These are phyloP conservation scores for Gossypium sturtianum DNA, from an alignment of 345 rosid species.

Conservation along the genomic window DNA sequence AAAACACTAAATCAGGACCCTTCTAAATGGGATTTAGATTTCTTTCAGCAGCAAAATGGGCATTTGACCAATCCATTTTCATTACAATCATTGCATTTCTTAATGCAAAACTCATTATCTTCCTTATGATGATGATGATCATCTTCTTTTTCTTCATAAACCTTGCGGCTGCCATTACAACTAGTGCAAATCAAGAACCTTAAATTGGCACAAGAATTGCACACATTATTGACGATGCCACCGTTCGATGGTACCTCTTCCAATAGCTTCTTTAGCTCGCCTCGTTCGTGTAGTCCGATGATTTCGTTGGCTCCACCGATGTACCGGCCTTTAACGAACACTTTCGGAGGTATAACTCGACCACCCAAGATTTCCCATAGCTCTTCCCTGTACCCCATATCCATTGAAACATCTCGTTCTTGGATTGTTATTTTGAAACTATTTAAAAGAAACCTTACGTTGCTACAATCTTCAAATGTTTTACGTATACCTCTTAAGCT, in stretches of 20 bases:
- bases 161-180: conserved; percentile 64
- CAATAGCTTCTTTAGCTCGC: conserved; percentile 69
- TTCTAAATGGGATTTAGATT: background rate
- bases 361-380: conserved; percentile 54
- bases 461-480: conserved; percentile 71
- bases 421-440: conserved; percentile 44
- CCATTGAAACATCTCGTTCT: conserved; percentile 79
- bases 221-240: conserved; percentile 14
- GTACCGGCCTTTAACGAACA: conserved; percentile 69
- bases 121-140: conserved; percentile 8
- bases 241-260: conserved; percentile 34
- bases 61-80: conserved; percentile 35
- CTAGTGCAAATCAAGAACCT: conserved; percentile 57
- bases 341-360: conserved; percentile 63
- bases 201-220: conserved; percentile 46
- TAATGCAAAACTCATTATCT: conserved; percentile 15
- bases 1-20: background rate
- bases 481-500: conserved; percentile 70
- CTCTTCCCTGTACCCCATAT: conserved; percentile 71
- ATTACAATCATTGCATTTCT: conserved; percentile 46
- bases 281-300: conserved; percentile 60
- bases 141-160: conserved; percentile 9
- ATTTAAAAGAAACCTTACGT: conserved; percentile 51
- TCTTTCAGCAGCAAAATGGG: conserved; percentile 5
- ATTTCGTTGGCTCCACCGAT: conserved; percentile 89